A percentile compares a stretch with the other conserved stretches of the same genome.
Conservation (phyloP, 352 stramenopile genomes). For the Thalassiosira delicatula region DNA sequence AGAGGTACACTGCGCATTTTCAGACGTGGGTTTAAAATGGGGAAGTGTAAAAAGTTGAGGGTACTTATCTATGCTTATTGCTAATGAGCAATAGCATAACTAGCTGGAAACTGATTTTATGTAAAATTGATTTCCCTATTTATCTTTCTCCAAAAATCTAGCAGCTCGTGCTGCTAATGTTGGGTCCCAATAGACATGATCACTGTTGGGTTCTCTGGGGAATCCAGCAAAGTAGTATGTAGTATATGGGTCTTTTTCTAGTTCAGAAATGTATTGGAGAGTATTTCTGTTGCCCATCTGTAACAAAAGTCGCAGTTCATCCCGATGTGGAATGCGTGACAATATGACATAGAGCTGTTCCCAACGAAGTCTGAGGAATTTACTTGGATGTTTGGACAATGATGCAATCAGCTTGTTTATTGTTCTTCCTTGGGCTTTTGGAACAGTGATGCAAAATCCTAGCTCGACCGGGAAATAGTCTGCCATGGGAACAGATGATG, state of each 20-base stretch:
- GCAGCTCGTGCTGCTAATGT: not conserved
- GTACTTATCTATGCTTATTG: too few species aligned
- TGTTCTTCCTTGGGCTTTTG: not conserved
- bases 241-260: constrained; percentile 33
- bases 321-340: not conserved
- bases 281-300: constrained; percentile 24
- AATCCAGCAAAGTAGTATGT: constrained; percentile 18
- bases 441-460: not conserved
- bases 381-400: constrained; percentile 18
- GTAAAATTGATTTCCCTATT: too few species aligned
- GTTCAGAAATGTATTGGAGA: constrained; percentile 20
- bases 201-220: constrained; percentile 4
- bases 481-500: constrained; percentile 1
- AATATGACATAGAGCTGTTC: constrained; percentile 4
- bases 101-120: too few species aligned
- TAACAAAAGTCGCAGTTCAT: not conserved
- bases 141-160: not conserved
- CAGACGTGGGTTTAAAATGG: too few species aligned
- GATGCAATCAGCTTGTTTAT: constrained; percentile 23
- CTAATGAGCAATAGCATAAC: too few species aligned
- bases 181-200: constrained; percentile 22
- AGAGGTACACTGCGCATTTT: too few species aligned
- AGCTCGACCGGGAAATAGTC: not conserved
- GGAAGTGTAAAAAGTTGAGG: too few species aligned
- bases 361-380: not conserved